Evolutionary conservation across 176 grass and related monocot species (phyloP), one percentile per base, ranked within the genome.

Genomic region (Juncus inflexus): DNA sequence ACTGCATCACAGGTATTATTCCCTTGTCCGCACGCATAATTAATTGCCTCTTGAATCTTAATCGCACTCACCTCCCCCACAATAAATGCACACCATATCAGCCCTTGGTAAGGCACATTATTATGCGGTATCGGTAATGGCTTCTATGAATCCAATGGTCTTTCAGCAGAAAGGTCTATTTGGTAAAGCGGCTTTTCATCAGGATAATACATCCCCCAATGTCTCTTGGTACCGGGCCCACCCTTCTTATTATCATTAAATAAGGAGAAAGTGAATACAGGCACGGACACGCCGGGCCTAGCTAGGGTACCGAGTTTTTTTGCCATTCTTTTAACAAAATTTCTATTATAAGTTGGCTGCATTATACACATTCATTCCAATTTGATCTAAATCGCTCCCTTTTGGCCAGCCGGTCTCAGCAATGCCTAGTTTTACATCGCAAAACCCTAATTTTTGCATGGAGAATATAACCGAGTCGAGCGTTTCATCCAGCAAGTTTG

Each of bases 391-490:
- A 82, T 95, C 86, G 35, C 83, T 40, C 61, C 39, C 90, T 59
- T 95, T 95, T 37, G 90, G 90, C 86, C 90, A 97, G 0, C 94
- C 88, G 3, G 85, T 97, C 85, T 97, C 85, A 0, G 88, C 88
- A 39, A 97, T 10, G 15, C 77, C 94, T 28, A 97, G 57, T 40
- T 76, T 82, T 37, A 97, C 94, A 49, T 63, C 13, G 12, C 49
- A 65, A 63, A 86, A 91, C 8, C 87, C 87, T 36, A 97, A 69
- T 82, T 81, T 5, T 63, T 35, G 19, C 87, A 91, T 97, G 0
- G 87, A 84, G 15, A 62, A 63, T 10, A 59, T 60, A 7, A 97
- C 85, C 3, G 81, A 68, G 51, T 97, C 92, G 12, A 97, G 82
- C 79, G 89, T 97, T 73, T 97, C 68, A 78, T 97, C 87, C 58